Base-by-base conservation (phyloP, 257 asterid species). In the Nicotiana knightiana region DNA sequence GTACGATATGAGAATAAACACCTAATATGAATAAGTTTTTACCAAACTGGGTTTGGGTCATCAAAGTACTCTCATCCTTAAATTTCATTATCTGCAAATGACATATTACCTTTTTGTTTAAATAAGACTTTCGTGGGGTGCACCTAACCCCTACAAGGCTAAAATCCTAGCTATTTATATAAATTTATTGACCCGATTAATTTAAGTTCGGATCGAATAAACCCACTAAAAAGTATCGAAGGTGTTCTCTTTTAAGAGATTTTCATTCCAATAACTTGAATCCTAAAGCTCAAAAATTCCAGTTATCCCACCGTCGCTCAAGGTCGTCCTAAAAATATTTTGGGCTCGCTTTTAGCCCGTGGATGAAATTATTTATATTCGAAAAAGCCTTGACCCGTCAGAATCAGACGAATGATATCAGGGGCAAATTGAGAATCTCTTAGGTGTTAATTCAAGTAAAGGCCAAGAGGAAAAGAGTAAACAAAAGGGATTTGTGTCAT, bases 391-490 rank as follows among this genome's bases (percentile, higher is more conserved):
- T 43, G 2, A 3, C 13, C n/a, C 59, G 24, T 43, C 46, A 43
- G 6, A 32, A 12, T 26, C 82, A 4, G 80, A 55, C 82, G 51
- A 54, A 76, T 51, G 26, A 76, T 67, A 76, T 39, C 9, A 32
- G 28, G 26, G 17, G 51, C 21, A 51, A 3, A 53, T 57, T 83
- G 78, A 48, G 76, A 80, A 8, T 17, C 57, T 76, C 13, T 17
- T 51, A 26, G 51, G 61, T 61, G 68, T 78, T 77, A 35, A 37
- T 51, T 8, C 37, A 43, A 46, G 54, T 30, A 81, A 26, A 80
- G 2, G 61, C 33, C 81, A 76, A 76, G 66, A 80, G 51, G n/a
- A 24, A 76, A 80, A 28, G 84, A 16, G 55, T 35, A 67, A 18
- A 13, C 21, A 46, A 48, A 48, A 71, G 39, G 21, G 61, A 24